Conservation (phyloP, 495 filamentous ascomycete species). For the Neurospora tetraspora region DNA sequence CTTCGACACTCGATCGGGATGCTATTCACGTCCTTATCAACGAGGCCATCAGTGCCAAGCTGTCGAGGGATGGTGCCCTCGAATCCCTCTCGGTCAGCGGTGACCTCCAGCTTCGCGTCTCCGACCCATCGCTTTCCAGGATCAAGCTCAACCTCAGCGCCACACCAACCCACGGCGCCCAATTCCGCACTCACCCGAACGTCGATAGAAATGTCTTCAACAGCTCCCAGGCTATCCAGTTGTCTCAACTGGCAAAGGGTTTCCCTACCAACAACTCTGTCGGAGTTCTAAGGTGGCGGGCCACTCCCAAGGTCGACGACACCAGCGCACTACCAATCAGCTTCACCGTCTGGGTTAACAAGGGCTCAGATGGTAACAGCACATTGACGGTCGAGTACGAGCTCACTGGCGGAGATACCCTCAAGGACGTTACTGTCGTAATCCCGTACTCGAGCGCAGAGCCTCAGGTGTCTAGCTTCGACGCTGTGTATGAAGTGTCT, state of each 20-base stretch:
- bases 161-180: slow-evolving; percentile 63
- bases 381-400: slow-evolving; percentile 92
- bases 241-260: slow-evolving; percentile 70
- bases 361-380: slow-evolving; percentile 64
- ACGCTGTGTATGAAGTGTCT: slow-evolving; percentile 86
- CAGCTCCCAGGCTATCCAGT: slow-evolving; percentile 66
- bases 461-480: slow-evolving; percentile 81
- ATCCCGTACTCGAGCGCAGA: slow-evolving; percentile 79
- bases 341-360: slow-evolving; percentile 94
- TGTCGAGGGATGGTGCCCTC: slow-evolving; percentile 74
- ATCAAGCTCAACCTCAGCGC: slow-evolving; percentile 72
- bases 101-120: slow-evolving; percentile 79
- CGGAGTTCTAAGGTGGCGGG: slow-evolving; percentile 81
- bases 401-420: slow-evolving; percentile 58
- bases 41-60: slow-evolving; percentile 76
- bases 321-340: slow-evolving; percentile 72
- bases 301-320: slow-evolving; percentile 60
- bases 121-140: slow-evolving; percentile 77
- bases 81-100: slow-evolving; percentile 82
- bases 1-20: slow-evolving; percentile 60
- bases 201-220: slow-evolving; percentile 81
- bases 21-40: slow-evolving; percentile 78
- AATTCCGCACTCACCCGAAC: slow-evolving; percentile 90
- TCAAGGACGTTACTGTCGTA: slow-evolving; percentile 76
- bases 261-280: slow-evolving; percentile 89